Base-by-base conservation (phyloP, 495 filamentous ascomycete species). In the Rhypophila decipiens region DNA sequence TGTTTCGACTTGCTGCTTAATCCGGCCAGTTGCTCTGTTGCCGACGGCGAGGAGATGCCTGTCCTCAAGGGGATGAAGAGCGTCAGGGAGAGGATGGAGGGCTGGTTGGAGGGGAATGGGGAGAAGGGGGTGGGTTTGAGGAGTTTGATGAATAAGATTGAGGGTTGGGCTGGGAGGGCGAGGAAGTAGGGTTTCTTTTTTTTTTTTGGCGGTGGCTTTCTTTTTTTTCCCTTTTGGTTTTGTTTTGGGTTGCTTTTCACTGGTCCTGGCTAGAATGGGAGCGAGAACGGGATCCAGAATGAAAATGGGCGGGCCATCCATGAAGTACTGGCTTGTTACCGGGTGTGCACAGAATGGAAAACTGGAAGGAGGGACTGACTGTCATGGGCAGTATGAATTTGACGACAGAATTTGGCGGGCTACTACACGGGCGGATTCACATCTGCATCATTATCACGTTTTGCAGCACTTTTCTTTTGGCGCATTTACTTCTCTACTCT, bases 1-100 rank as follows among this genome's bases (percentile, higher is more conserved):
- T 76, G 86, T 17, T 96, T 98, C 64, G 88, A 93, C 56, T 55
- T 97, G 39, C 63, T 97, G 48, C 68, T 98, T 10, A 98, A 98
- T 62, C 90, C 94, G 2, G 71, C 73, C 45, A 63, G 60, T 44
- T 74, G 80, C 52, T 69, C 82, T 33, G 80, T 81, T 40, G 52
- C 35, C 5, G 76, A 79, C 21, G 75, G 72, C 1, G 56, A 57
- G 7, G 69, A 68, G 45, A 71, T 94, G 66, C 90, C 89, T 0
- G 78, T 86, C 2, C 53, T 84, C 43, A 76, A 72, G 56, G 76
- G 82, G 2, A 74, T 96, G 78, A 73, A 72, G 50, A 62, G 57
- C 17, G 69, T 85, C 2, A 74, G 91, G 44, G 82, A 84, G 62
- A 68, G 63, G 52, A 96, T 98, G 93, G 91, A 98, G 71, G 55